Percentiles rank a stretch among this genome's conserved stretches.
Evolutionary conservation across 768 basidiomycete species (phyloP).

Genomic region (Mycena floridula): DNA sequence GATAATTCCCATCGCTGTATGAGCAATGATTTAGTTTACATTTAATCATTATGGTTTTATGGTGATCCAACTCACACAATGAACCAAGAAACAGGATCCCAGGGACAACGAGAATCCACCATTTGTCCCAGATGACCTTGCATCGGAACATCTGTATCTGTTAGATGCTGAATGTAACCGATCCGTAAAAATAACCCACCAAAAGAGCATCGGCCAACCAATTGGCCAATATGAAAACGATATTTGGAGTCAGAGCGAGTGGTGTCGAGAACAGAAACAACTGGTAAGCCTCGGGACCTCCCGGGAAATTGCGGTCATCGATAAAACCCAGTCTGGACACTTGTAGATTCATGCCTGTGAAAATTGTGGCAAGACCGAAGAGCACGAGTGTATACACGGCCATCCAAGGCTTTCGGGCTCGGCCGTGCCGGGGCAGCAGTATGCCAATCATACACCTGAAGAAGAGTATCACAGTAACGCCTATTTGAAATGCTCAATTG

Average conservation of each 20-base stretch:
- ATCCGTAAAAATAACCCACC: slow-evolving; percentile 6
- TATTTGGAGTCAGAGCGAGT: slow-evolving; percentile 13
- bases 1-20: slow-evolving; percentile 11
- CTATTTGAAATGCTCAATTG: too few relatives aligned
- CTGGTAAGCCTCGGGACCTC: slow-evolving; percentile 21
- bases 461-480: background rate
- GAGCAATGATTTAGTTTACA: too few relatives aligned
- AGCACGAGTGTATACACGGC: slow-evolving; percentile 4
- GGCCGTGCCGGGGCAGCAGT: background rate
- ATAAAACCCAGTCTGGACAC: slow-evolving; percentile 23
- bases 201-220: slow-evolving; percentile 16
- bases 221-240: slow-evolving; percentile 9
- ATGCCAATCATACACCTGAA: background rate
- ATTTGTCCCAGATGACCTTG: slow-evolving; percentile 7
- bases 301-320: slow-evolving; percentile 23
- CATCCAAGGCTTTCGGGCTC: background rate
- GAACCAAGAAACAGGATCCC: slow-evolving; percentile 8
- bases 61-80: slow-evolving; percentile 6
- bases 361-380: slow-evolving; percentile 12
- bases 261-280: slow-evolving; percentile 9
- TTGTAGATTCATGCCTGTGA: slow-evolving; percentile 7
- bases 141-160: slow-evolving; percentile 2
- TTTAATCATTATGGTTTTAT: background rate
- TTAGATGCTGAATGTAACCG: background rate
- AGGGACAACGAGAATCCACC: slow-evolving; percentile 6